Evolutionary conservation across 2,329 filamentous ascomycete species (phyloP), one percentile per base, ranked within the genome.

Genomic region (Neonectria magnoliae): DNA sequence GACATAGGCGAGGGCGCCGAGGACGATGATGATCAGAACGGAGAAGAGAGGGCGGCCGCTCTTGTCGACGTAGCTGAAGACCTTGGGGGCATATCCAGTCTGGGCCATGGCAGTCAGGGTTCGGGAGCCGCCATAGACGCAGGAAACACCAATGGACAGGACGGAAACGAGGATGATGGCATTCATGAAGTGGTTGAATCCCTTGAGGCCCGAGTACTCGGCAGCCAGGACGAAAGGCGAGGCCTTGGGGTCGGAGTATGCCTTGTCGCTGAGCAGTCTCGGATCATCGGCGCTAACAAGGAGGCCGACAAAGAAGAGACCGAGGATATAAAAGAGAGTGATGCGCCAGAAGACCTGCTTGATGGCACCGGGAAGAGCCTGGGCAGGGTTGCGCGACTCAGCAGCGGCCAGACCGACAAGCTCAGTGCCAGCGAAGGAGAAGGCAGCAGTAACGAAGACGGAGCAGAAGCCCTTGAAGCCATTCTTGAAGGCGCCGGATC

Each of bases 311-410:
- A 84, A 83, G 74, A 83, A 81, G 31, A 85, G 79, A 57, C 82
- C 82, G 1, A 85, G 74, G 57, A 85, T 76, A 68, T 84, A 85
- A 71, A 85, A 85, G 54, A 84, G 75, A 18, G 81, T 82, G 61
- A 85, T 83, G 74, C 83, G 81, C 83, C 82, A 84, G 71, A 84
- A 85, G 29, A 85, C 91, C 77, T 94, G 92, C 81, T 94, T 94
- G 74, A 94, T 88, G 2, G 93, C 93, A 11, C 88, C 90, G 0
- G 93, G 93, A 1, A 97, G 84, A 1, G 90, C 88, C 75, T 91
- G 88, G 65, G 88, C 84, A 1, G 90, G 90, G 72, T 92, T 91
- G 6, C 77, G 80, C 0, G 89, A 87, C 78, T 93, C 90, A 20
- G 90, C 90, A 14, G 90, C 90, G 5, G 90, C 89, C 13, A 93